Base-by-base conservation (phyloP, 1,284 basidiomycete genomes). In the Cutaneotrichosporon sp. region DNA sequence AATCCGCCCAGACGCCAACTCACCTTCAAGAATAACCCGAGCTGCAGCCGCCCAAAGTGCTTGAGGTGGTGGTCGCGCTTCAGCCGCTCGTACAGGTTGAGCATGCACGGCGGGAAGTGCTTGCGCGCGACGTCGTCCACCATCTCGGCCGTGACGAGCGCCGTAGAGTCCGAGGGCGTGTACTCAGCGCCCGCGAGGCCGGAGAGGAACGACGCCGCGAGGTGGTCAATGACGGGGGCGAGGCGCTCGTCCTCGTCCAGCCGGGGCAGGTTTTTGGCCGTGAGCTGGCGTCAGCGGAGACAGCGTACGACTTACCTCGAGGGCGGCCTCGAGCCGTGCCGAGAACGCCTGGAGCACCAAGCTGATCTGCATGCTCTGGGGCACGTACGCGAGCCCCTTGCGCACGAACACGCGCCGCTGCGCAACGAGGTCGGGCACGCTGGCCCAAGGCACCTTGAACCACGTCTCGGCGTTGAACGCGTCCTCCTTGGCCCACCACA, bases 41-140 rank as follows among this genome's bases (percentile, higher is more conserved):
- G 93, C 72, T 98, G 91, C 72, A 97, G 79, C 29, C 97, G 84
- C 14, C 91, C 95, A 75, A 89, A 91, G 78, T 99, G 95, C 76
- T 95, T 95, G 69, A 99, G 81, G 75, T 98, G 95, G 56, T 87
- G 86, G 73, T 93, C 90, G 67, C 84, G 82, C 66, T 86, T 85
- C 65, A 98, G 81, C 59, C 83, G 87, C 60, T 90, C 87, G 74
- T 98, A 94, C 58, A 98, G 81, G 71, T 90, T 89, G 58, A 91
- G 88, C 95, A 98, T 97, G 79, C 97, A 99, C 68, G 94, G 82
- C 1, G 97, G 97, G 84, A 93, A 98, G 76, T 98, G 94, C 75
- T 89, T 89, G 70, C 82, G 84, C 1, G 95, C 87, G 31, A 99
- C 81, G 25, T 89, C 88, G 72, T 97, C 92, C 2, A 99, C 84